A percentile compares a stretch with the other conserved stretches of the same genome.
Conservation (phyloP, 345 rosid genomes). For the Laguncularia racemosa region DNA sequence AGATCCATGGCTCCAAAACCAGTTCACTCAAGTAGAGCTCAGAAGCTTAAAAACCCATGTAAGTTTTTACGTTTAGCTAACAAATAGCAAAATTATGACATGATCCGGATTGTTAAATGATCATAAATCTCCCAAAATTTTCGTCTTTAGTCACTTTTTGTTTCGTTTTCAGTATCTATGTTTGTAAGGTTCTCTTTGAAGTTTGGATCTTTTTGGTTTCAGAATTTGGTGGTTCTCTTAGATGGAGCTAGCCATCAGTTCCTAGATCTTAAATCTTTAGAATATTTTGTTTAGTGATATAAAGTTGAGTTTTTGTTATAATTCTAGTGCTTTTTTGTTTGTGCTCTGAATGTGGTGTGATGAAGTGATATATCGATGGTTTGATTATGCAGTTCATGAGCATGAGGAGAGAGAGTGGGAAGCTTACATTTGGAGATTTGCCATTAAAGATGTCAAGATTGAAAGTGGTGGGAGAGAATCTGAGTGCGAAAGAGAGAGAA, state of each 20-base stretch:
- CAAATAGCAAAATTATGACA: too few relatives aligned
- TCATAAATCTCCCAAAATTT: background rate
- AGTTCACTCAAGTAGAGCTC: constrained; percentile 99
- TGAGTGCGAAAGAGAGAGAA: constrained; percentile 63
- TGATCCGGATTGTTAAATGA: too few relatives aligned
- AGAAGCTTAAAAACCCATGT: constrained; percentile 92
- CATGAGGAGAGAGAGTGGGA: constrained; percentile 91
- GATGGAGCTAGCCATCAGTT: too few relatives aligned
- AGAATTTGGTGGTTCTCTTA: too few relatives aligned
- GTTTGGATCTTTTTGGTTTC: background rate
- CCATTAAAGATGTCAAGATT: constrained; percentile 81
- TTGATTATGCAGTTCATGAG: constrained; percentile 49
- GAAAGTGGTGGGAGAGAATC: constrained; percentile 77
- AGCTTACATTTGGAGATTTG: constrained; percentile 72
- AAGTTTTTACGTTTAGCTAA: constrained; percentile 4
- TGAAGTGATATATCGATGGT: background rate
- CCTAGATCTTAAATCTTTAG: too few relatives aligned
- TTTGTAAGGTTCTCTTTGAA: background rate
- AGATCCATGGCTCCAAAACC: constrained; percentile 96
- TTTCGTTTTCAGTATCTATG: background rate
- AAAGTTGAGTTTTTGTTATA: background rate
- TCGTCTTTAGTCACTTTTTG: too few relatives aligned
- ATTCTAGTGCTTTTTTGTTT: background rate
- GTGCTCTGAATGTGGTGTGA: constrained; percentile 1
- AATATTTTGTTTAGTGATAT: background rate